Evolutionary conservation across 768 basidiomycete genomes (phyloP).

Genomic region (Hydnum rufescens): DNA sequence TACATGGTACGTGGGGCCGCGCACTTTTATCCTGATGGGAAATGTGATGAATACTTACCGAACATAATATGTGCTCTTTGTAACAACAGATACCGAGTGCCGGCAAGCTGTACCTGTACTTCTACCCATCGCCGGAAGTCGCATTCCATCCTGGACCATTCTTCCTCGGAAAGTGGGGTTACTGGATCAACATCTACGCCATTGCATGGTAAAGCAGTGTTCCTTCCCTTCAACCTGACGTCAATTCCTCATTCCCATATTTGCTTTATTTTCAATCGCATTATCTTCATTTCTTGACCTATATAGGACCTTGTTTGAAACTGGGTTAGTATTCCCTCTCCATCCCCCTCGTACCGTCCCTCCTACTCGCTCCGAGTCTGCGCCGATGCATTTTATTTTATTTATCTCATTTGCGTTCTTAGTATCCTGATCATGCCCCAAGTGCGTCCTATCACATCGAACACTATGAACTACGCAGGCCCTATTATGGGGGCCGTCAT

Average conservation of each 20-base stretch:
- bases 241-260: background rate
- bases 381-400: conserved; percentile 1
- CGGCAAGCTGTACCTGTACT: conserved; percentile 7
- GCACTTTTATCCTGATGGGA: no score
- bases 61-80: background rate
- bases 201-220: conserved; percentile 9
- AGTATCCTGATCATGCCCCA: conserved; percentile 13
- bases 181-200: conserved; percentile 11
- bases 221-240: background rate
- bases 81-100: conserved; percentile 10
- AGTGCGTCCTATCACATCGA: conserved; percentile 11
- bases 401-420: background rate
- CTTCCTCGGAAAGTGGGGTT: conserved; percentile 11
- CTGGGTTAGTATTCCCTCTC: conserved; percentile 7
- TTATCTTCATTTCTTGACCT: background rate
- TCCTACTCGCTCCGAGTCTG: background rate
- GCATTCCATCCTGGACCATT: conserved; percentile 11
- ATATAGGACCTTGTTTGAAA: conserved; percentile 10
- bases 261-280: background rate
- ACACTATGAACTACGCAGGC: conserved; percentile 13
- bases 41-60: no score
- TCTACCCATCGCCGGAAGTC: conserved; percentile 3
- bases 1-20: background rate
- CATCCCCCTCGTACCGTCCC: no score
- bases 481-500: conserved; percentile 12